Evolutionary conservation across 306 rosid species (phyloP), one percentile per base, ranked within the genome.

Genomic region (Castanopsis chinensis): DNA sequence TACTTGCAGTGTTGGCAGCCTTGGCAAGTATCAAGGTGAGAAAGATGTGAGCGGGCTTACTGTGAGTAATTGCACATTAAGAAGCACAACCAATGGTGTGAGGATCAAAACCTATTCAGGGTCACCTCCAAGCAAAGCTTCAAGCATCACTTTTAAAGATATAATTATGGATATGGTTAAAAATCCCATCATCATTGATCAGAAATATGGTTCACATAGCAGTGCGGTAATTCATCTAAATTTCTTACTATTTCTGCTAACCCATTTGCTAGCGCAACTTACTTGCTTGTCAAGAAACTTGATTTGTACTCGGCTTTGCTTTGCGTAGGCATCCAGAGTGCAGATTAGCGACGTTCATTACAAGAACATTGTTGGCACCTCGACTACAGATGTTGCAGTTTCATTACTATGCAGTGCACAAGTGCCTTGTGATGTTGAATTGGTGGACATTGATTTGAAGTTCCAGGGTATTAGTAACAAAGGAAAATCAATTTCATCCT

Each of bases 1-100:
- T 14, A 14, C 13, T 17, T 15, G 37, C 35, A 88, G 90, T 25
- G 18, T 88, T 57, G 78, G 78, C 63, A 74, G 78, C 69, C 69
- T 74, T 5, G 78, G 78, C 14, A 74, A 56, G 32, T 18, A 57
- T 14, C 3, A 6, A 0, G 1, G 58, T 1, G 78, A 74, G 51
- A 25, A 20, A 10, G 54, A 41, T 58, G 78, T 74, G 32, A 52
- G 18, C 1, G 58, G 71, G 12, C 5, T 75, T 4, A 0, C 19
- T 3, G 78, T 75, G n/a, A 37, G n/a, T 13, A 21, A 41, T 3
- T 59, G 57, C 71, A 60, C 71, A 25, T 11, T 75, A 6, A 75
- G 2, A 8, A 13, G 5, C 7, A 75, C 79, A 17, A 3, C 19
- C 1, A 75, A 75, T 14, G 79, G 79, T 11, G 28, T 25, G 59